Evolutionary conservation across 2,329 filamentous ascomycete species (phyloP).

Genomic region (Sphaerostilbella broomeana): DNA sequence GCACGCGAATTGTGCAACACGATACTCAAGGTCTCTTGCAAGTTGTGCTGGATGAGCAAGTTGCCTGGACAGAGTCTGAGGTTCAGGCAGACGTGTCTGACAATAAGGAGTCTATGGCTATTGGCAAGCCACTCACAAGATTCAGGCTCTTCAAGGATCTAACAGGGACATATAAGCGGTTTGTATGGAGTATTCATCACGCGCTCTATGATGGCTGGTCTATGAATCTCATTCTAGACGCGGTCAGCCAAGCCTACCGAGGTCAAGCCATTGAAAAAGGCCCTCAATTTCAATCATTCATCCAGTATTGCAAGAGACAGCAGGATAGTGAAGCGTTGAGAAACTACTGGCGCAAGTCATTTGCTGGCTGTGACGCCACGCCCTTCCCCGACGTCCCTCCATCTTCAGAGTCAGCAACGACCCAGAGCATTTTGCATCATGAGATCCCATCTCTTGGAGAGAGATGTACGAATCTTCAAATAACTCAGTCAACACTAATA

Average conservation of each 20-base stretch:
- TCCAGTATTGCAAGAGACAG: constrained; percentile 31
- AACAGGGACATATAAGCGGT: constrained; percentile 32
- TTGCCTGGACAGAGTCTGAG: constrained; percentile 13
- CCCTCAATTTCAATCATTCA: constrained; percentile 29
- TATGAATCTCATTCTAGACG: constrained; percentile 3
- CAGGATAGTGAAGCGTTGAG: neutral
- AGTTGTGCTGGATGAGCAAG: constrained; percentile 33
- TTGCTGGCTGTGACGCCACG: neutral
- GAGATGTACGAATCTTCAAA: neutral
- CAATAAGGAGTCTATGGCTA: constrained; percentile 28
- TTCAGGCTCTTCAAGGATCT: constrained; percentile 32
- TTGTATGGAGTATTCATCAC: constrained; percentile 33
- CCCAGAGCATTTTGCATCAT: constrained; percentile 17
- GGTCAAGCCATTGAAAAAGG: neutral
- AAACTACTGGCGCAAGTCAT: neutral
- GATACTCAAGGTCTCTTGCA: constrained; percentile 35
- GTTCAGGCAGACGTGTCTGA: too few relatives aligned
- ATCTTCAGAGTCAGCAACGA: neutral
- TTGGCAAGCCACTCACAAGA: constrained; percentile 35
- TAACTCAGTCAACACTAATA: constrained; percentile 12
- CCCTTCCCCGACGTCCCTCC: constrained; percentile 2
- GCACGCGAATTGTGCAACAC: constrained; percentile 41
- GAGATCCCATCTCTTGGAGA: neutral
- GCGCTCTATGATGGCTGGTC: constrained; percentile 20
- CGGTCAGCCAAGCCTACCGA: constrained; percentile 5